Percentiles rank a stretch among this genome's conserved stretches.
These are phyloP conservation scores for Extremus antarcticus DNA, from an alignment of 495 filamentous ascomycete species.

Conservation along the genomic window DNA sequence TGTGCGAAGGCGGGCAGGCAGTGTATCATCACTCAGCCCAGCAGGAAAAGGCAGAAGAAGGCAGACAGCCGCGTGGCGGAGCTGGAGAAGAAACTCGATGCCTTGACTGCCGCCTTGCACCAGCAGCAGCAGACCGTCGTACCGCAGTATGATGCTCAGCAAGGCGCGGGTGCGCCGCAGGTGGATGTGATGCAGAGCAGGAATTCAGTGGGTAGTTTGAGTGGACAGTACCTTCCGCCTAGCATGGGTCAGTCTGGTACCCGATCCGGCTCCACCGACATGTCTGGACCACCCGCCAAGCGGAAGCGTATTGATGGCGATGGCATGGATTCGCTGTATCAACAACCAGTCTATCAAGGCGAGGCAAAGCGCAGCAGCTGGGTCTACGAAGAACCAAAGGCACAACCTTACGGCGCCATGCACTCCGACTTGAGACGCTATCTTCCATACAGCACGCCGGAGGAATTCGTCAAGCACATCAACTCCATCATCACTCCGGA, in stretches of 20 bases:
- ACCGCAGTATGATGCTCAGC: constrained; percentile 24
- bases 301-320: constrained; percentile 5
- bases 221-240: constrained; percentile 4
- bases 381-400: not conserved
- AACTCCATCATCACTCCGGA: constrained; percentile 52
- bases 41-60: constrained; percentile 84
- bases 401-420: not conserved
- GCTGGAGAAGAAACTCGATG: constrained; percentile 90
- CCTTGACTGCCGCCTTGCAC: constrained; percentile 65
- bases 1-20: constrained; percentile 72
- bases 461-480: constrained; percentile 32
- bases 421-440: constrained; percentile 8
- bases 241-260: not conserved
- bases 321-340: not conserved
- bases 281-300: constrained; percentile 4
- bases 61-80: constrained; percentile 85
- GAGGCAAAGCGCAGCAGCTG: not conserved
- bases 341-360: not conserved
- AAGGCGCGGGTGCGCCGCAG: constrained; percentile 23
- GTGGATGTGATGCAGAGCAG: constrained; percentile 18
- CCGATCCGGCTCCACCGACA: not conserved
- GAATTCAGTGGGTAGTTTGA: not conserved
- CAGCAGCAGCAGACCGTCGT: constrained; percentile 32
- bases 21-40: constrained; percentile 75
- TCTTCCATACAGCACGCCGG: constrained; percentile 6